Evolutionary conservation across 148 eudicot genomes (phyloP).

Genomic region (Rhododendron kiyosumense): DNA sequence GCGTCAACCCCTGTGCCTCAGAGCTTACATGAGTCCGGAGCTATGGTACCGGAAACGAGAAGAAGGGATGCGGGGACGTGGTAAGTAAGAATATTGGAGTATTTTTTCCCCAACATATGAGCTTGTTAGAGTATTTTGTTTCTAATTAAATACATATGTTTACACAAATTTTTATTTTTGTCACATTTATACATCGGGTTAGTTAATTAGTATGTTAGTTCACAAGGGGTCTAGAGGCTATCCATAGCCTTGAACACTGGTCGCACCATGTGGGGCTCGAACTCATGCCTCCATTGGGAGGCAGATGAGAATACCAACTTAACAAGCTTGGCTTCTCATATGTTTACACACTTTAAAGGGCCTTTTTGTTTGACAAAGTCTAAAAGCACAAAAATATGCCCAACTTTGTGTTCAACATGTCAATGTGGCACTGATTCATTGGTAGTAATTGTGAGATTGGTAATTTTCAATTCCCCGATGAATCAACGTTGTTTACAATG

Average conservation of each 20-base stretch:
- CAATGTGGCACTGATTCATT: not conserved
- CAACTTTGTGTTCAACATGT: not conserved
- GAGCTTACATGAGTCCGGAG: constrained; percentile 24
- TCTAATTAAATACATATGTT: not conserved
- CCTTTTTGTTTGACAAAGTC: not conserved
- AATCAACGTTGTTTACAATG: not conserved
- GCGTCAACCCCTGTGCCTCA: constrained; percentile 34
- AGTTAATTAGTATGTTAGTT: no score
- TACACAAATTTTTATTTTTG: no score
- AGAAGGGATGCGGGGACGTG: not conserved
- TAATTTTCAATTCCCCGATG: not conserved
- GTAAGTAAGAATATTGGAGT: not conserved
- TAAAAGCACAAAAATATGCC: not conserved
- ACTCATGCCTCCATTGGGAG: no score
- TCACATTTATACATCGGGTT: no score
- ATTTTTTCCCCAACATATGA: no score
- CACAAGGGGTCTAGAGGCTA: no score
- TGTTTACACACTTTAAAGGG: no score
- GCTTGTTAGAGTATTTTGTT: not conserved
- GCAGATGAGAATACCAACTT: no score
- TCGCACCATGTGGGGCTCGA: no score
- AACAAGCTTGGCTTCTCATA: no score
- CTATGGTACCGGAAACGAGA: not conserved
- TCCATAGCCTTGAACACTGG: no score
- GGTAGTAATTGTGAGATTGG: not conserved